Evolutionary conservation across 2,329 filamentous ascomycete species (phyloP), one percentile per base, ranked within the genome.

Genomic region (Stenocarpella maydis): DNA sequence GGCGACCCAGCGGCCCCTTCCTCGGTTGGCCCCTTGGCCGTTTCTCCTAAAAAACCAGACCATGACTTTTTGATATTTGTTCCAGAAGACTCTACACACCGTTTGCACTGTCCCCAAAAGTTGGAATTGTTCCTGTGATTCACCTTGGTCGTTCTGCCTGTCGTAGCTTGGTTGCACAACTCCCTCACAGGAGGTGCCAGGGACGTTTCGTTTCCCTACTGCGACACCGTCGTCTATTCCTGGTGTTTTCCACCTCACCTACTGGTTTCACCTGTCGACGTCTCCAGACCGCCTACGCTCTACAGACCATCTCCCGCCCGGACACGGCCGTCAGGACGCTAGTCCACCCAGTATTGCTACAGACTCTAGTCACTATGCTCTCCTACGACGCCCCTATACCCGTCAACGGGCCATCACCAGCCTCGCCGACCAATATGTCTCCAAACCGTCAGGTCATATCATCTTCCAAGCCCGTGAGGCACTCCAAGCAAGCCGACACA

Each of bases 361-460:
- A 58, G 12, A 54, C 17, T 9, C 4, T 7, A 45, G 34, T 12
- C 68, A 77, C 72, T 63, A 87, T 87, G 85, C 79, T 88, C 67
- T 85, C 85, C 63, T 85, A 84, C 78, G 83, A 87, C 73, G 76
- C 80, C 52, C 80, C 83, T 50, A 76, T 84, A 72, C 75, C 84
- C 71, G 75, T 85, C 69, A 82, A 83, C 72, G 82, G 82, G 69
- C 78, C 79, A 61, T 69, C 75, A 53, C 74, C 77, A 31, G 70
- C 74, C 4, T 74, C 78, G 19, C 68, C 77, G 5, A 71, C 74
- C 49, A 72, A 70, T 55, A 73, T 78, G 41, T 74, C 77, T 2
- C 69, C 73, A 54, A 67, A 55, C 21, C 72, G 73, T 66, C 74
- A 74, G 67, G 76, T 69, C 58, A 74, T 78, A 53, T 70, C 74